Evolutionary conservation across 1,284 basidiomycete genomes (phyloP), one percentile per base, ranked within the genome.

Genomic region (Heliocybe sulcata): DNA sequence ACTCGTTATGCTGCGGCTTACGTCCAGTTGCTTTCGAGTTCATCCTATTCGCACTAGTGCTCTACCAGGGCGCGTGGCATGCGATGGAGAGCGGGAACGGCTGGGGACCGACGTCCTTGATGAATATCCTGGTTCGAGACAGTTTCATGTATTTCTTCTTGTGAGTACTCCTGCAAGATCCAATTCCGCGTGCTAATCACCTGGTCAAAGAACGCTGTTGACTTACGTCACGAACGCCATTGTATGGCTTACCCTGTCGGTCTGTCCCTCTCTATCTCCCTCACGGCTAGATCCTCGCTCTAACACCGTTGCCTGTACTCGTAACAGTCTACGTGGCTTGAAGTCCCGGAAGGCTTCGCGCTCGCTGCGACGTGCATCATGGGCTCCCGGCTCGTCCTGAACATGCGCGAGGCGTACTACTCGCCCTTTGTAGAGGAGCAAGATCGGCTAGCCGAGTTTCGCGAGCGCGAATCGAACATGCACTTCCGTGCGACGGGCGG

Each of bases 141-240:
- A 65, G 63, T 45, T 47, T 68, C 22, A 48, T 63, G 19, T 69
- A 66, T 57, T 68, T 65, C 47, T 50, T 61, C 9, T 53, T 69
- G 69, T 69, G 57, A 16, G 51, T 49, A 52, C 6, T 51, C 2
- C 16, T 31, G 11, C 52, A 35, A n/a, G 29, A 12, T 26, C 27
- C 11, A 4, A 29, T 26, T 1, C 51, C 10, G 25, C 48, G 6
- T 49, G 14, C 25, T 14, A 12, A 33, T 27, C 50, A 27, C 20
- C 10, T 52, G 27, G 23, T 52, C 27, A 25, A n/a, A 52, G 51
- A 35, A 63, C 62, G 9, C 47, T 64, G 22, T 49, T 57, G 22
- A 42, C 59, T 52, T 65, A 63, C 22, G 53, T 58, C 48, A 56
- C 60, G 4, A 65, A 59, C 52, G 59, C 57, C 11, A 35, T 59